Conservation (phyloP, 2,329 filamentous ascomycete species). For the Colletotrichum abscissum region DNA sequence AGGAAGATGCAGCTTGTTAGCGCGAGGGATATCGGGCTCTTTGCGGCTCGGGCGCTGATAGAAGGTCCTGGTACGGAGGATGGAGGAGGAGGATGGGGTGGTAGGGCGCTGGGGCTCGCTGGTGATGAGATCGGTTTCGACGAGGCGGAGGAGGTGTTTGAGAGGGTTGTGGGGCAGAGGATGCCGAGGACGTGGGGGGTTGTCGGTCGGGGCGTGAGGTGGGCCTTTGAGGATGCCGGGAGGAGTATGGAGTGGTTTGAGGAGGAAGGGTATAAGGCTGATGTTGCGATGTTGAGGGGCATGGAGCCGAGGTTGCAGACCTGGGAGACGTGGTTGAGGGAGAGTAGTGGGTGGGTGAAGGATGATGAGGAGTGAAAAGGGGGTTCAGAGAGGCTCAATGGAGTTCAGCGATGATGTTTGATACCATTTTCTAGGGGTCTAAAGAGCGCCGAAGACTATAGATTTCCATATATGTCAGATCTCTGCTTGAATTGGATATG, state of each 20-base stretch:
- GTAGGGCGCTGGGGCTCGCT: slow-evolving; percentile 27
- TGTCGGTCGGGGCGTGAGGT: slow-evolving; percentile 21
- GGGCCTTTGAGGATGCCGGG: slow-evolving; percentile 31
- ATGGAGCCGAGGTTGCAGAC: slow-evolving; percentile 32
- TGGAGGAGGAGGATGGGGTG: slow-evolving; percentile 8
- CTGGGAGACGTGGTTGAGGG: slow-evolving; percentile 38
- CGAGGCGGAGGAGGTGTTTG: slow-evolving; percentile 23
- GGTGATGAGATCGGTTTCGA: slow-evolving; percentile 32
- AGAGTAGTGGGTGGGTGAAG: slow-evolving; percentile 38
- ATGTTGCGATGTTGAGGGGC: slow-evolving; percentile 16
- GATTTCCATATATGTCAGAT: too few species aligned
- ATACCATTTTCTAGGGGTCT: too few species aligned
- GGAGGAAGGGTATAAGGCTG: slow-evolving; percentile 25
- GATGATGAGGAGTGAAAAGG: background rate
- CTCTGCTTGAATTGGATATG: too few species aligned
- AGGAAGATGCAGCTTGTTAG: slow-evolving; percentile 42
- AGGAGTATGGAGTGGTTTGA: slow-evolving; percentile 36
- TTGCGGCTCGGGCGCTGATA: slow-evolving; percentile 25
- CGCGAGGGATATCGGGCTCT: slow-evolving; percentile 40
- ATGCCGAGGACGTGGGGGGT: slow-evolving; percentile 20
- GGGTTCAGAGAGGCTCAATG: too few species aligned
- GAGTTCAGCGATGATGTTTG: too few species aligned
- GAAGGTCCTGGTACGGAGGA: slow-evolving; percentile 8
- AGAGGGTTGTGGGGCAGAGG: slow-evolving; percentile 4
- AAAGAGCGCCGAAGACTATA: too few species aligned